Conservation (phyloP, 257 asterid genomes). For the Ligustrum vulgare region DNA sequence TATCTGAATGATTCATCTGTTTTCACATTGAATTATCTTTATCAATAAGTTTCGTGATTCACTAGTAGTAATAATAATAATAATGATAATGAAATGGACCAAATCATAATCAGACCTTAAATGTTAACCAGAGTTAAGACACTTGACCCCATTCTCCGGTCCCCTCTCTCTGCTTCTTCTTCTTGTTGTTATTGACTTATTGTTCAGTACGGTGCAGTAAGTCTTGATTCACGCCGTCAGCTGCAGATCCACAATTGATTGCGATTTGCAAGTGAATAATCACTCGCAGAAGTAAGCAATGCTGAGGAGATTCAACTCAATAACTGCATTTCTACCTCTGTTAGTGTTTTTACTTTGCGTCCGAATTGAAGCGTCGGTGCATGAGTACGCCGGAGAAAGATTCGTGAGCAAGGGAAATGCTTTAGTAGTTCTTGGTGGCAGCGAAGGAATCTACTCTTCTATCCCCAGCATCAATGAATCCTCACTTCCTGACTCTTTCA, state of each 20-base stretch:
- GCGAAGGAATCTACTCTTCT: constrained; percentile 93
- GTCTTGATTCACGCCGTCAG: neutral
- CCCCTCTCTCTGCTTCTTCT: too few species aligned
- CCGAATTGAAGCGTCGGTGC: constrained; percentile 70
- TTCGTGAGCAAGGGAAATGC: constrained; percentile 82
- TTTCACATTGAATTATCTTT: too few species aligned
- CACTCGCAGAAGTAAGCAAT: constrained; percentile 25
- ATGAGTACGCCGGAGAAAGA: constrained; percentile 55
- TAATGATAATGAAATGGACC: too few species aligned
- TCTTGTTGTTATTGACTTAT: too few species aligned
- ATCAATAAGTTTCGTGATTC: too few species aligned
- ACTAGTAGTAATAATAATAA: too few species aligned
- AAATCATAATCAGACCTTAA: too few species aligned
- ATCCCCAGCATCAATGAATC: constrained; percentile 56
- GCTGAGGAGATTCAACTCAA: constrained; percentile 40
- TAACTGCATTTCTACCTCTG: constrained; percentile 24
- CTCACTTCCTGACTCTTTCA: constrained; percentile 63
- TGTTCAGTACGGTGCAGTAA: neutral
- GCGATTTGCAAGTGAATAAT: neutral
- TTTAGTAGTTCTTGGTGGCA: constrained; percentile 87
- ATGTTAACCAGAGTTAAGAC: constrained; percentile 18
- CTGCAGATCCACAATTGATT: neutral
- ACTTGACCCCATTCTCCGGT: constrained; percentile 13
- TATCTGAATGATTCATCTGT: too few species aligned
- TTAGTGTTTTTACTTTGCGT: constrained; percentile 24